Percentiles rank a stretch among this genome's conserved stretches.
Conservation (phyloP, 768 basidiomycete species). For the Sarcomyxa edulis region DNA sequence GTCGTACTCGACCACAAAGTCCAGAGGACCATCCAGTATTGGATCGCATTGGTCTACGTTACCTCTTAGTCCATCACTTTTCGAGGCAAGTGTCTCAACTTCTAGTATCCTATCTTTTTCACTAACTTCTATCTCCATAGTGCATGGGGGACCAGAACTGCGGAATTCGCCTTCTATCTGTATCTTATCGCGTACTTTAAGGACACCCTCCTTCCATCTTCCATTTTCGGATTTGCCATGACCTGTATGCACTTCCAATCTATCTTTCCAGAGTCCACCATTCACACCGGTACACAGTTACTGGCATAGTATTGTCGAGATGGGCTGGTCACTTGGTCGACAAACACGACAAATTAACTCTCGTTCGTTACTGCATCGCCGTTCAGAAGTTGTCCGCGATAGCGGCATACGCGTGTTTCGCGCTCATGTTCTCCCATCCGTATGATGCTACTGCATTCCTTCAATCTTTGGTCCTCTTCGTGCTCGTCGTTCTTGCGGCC, state of each 20-base stretch:
- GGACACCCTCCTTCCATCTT: constrained; percentile 38
- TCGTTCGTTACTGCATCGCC: constrained; percentile 33
- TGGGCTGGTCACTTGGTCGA: constrained; percentile 40
- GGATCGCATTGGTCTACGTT: too few species aligned
- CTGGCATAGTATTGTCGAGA: constrained; percentile 34
- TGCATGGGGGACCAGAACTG: constrained; percentile 27
- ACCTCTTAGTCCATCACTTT: too few species aligned
- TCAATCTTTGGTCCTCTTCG: constrained; percentile 22
- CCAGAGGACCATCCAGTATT: too few species aligned
- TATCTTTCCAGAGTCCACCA: constrained; percentile 40
- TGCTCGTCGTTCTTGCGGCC: constrained; percentile 24
- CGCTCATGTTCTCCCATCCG: constrained; percentile 9
- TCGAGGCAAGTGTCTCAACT: too few species aligned
- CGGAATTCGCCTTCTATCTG: constrained; percentile 38
- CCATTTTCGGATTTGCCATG: constrained; percentile 40
- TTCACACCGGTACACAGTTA: constrained; percentile 18
- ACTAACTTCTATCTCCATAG: constrained; percentile 1
- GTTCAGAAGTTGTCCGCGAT: constrained; percentile 33
- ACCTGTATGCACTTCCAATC: constrained; percentile 40
- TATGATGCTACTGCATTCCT: constrained; percentile 4
- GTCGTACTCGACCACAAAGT: too few species aligned
- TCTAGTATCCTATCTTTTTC: constrained; percentile 1
- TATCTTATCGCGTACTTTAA: constrained; percentile 37
- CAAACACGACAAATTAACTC: constrained; percentile 22
- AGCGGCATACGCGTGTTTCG: constrained; percentile 26